Percentiles rank a stretch among this genome's conserved stretches.
These are phyloP conservation scores for Juglanconis oblonga DNA, from an alignment of 2,329 filamentous ascomycete species.

Conservation along the genomic window DNA sequence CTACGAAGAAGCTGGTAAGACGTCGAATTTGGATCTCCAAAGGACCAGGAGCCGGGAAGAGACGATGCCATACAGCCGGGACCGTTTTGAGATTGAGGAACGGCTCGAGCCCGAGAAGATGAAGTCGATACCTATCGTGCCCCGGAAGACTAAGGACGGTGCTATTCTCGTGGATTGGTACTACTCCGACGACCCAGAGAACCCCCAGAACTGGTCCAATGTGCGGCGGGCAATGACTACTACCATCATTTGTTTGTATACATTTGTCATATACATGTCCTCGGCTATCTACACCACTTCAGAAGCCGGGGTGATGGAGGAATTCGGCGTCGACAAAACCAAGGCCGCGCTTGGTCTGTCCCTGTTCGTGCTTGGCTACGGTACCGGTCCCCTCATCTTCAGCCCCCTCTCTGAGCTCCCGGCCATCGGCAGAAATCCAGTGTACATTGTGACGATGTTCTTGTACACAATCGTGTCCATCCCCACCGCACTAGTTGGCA, in stretches of 20 bases:
- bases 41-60: slow-evolving; percentile 24
- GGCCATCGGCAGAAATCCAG: slow-evolving; percentile 59
- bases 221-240: slow-evolving; percentile 34
- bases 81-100: slow-evolving; percentile 24
- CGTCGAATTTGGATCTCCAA: slow-evolving; percentile 18
- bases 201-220: slow-evolving; percentile 48
- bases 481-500: slow-evolving; percentile 60
- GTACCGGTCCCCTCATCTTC: slow-evolving; percentile 49
- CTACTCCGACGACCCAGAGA: slow-evolving; percentile 45
- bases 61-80: slow-evolving; percentile 24
- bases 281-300: slow-evolving; percentile 39
- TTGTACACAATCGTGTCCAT: slow-evolving; percentile 67
- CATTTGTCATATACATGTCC: slow-evolving; percentile 41
- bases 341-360: slow-evolving; percentile 51
- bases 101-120: slow-evolving; percentile 26
- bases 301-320: slow-evolving; percentile 40
- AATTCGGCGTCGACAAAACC: slow-evolving; percentile 46
- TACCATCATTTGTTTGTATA: slow-evolving; percentile 44
- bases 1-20: slow-evolving; percentile 11
- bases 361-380: slow-evolving; percentile 49
- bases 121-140: slow-evolving; percentile 27
- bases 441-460: slow-evolving; percentile 66
- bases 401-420: slow-evolving; percentile 59
- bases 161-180: slow-evolving; percentile 37
- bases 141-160: slow-evolving; percentile 27